phyloP scores from a whole-genome alignment of 768 basidiomycete genomes.

The Lenzites betulinus region DNA sequence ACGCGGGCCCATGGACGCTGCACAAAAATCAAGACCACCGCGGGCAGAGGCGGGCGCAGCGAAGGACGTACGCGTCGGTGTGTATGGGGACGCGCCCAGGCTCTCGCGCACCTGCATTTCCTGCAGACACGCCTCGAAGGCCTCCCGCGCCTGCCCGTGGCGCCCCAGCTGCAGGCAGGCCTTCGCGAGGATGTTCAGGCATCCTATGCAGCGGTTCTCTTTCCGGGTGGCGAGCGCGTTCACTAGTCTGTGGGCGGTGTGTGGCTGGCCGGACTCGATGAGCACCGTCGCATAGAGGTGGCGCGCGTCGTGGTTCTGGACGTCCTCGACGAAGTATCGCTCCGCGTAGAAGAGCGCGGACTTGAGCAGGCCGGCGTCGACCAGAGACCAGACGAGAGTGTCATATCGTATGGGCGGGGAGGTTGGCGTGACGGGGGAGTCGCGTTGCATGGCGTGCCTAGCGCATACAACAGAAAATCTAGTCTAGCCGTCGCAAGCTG shows the following conservation, averaged over 20 bases:
- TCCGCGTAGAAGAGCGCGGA: constrained; percentile 91
- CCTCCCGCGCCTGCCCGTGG: constrained; percentile 75
- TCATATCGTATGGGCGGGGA: constrained; percentile 64
- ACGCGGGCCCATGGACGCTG: constrained; percentile 60
- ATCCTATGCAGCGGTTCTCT: constrained; percentile 68
- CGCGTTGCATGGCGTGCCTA: constrained; percentile 53
- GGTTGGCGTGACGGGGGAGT: constrained; percentile 44
- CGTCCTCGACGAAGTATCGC: constrained; percentile 73
- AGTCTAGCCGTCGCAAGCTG: not conserved
- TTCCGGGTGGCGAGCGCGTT: constrained; percentile 45
- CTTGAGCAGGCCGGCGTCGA: constrained; percentile 76
- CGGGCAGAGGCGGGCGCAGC: constrained; percentile 13
- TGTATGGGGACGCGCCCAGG: constrained; percentile 34
- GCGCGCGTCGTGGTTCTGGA: constrained; percentile 73
- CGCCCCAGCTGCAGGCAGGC: constrained; percentile 74
- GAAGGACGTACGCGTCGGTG: constrained; percentile 56
- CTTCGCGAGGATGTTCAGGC: constrained; percentile 76
- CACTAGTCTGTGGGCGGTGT: constrained; percentile 74
- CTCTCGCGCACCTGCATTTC: no score
- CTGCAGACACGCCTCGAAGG: constrained; percentile 21
- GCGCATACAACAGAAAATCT: constrained; percentile 16
- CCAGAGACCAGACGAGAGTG: constrained; percentile 78
- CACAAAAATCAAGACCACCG: constrained; percentile 2
- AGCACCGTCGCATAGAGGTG: constrained; percentile 84
- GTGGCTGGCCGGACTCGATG: constrained; percentile 66